A percentile compares a stretch with the other conserved stretches of the same genome.
phyloP scores from a whole-genome alignment of 2,329 filamentous ascomycete species.

The Zasmidium citrigriseum region DNA sequence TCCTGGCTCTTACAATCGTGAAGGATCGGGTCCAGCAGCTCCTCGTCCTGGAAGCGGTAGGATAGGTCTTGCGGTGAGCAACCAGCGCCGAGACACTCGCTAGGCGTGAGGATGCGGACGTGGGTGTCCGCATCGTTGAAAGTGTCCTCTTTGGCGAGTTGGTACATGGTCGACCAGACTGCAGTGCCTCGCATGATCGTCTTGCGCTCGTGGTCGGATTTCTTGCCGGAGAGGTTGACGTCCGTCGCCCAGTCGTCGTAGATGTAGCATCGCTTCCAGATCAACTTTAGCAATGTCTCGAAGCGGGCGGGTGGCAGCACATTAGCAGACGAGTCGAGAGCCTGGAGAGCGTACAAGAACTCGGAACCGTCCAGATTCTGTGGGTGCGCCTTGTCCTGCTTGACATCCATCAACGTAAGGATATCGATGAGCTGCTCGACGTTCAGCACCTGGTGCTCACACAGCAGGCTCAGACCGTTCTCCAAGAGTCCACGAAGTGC shows the following conservation, averaged over 20 bases:
- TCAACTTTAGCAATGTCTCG: constrained; percentile 59
- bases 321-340: constrained; percentile 55
- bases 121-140: constrained; percentile 11
- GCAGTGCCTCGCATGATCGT: constrained; percentile 51
- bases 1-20: constrained; percentile 76
- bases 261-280: constrained; percentile 86
- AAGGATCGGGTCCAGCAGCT: constrained; percentile 66
- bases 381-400: constrained; percentile 47
- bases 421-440: constrained; percentile 66
- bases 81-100: constrained; percentile 53
- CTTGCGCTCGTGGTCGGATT: constrained; percentile 69
- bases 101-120: constrained; percentile 29
- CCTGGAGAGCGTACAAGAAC: constrained; percentile 73
- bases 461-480: constrained; percentile 66
- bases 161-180: constrained; percentile 50
- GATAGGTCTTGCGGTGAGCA: constrained; percentile 62
- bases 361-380: constrained; percentile 56
- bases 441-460: constrained; percentile 69
- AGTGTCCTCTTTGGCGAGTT: constrained; percentile 20
- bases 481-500: constrained; percentile 72
- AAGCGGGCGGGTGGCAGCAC: constrained; percentile 55
- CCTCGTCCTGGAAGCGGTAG: constrained; percentile 50
- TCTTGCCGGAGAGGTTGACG: constrained; percentile 44
- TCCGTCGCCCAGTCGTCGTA: constrained; percentile 87
- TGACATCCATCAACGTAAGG: constrained; percentile 71